Base-by-base conservation (phyloP, 352 stramenopile genomes). In the Globisporangium ultimum region DNA sequence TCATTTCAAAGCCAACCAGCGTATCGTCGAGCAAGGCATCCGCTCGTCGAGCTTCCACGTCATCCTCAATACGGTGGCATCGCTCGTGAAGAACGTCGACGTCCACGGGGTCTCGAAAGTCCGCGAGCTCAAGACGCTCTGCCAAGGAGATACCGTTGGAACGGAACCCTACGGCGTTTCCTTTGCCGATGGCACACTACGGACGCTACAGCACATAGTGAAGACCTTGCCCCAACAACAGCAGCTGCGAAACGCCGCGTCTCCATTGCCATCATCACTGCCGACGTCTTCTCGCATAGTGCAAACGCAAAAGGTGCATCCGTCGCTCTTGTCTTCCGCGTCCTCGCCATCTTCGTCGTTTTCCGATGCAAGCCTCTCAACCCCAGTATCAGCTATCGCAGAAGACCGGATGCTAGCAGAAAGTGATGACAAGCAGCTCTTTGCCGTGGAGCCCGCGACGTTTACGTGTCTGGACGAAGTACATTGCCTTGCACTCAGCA, bases 71-170 rank as follows among this genome's bases (percentile, higher is more conserved):
- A 57, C 66, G 0, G 61, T 68, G 6, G 71, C 72, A 2, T 60
- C 74, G 20, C 64, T 87, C 5, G 74, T 88, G 17, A 73, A 72
- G 48, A 78, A 77, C 7, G 54, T 85, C 0, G 74, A 62, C n/a
- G 64, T 63, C 38, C 49, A 62, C 15, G 78, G 74, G 22, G n/a
- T 72, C 20, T 79, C 74, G 21, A 84, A 76, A 41, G 63, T 70
- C 4, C 76, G 76, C 4, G 78, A 88, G 52, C 72, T 88, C n/a
- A 74, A 62, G 36, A 84, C 72, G 18, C 54, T 85, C 1, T 80
- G 74, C 43, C 74, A 87, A 47, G 78, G 78, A 42, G 76, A 88
- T 34, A 68, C 74, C n/a, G 63, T 88, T 11, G 76, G 78, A n/a
- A 55, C 72, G 4, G 72, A 88, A 48, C 71, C 76, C 15, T 76